Base-by-base conservation (phyloP, 805 yeast genomes). In the Candida stauntonica region DNA sequence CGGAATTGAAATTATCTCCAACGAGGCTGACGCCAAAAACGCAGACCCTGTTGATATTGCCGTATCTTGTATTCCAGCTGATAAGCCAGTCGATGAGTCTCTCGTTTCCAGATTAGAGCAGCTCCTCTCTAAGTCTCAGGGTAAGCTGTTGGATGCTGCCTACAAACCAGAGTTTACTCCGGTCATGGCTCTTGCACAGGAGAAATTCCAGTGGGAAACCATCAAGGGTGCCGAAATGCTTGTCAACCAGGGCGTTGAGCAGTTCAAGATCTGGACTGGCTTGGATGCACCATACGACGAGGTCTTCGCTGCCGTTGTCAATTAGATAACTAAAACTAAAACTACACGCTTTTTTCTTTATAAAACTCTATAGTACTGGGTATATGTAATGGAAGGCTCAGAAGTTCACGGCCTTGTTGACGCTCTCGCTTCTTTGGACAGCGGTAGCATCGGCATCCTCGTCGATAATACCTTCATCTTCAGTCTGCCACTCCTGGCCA, bases 211-310 rank as follows among this genome's bases (percentile, higher is more conserved):
- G 7, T 87, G 96, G 95, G 70, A 68, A n/a, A 81, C 81, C n/a
- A 73, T 91, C 48, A 84, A 89, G 7, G 99, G 99, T 11, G 78
- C 83, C 26, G 86, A 88, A 54, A 85, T 94, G 93, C 72, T 93
- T 47, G 88, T 89, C 14, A 80, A 85, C 62, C 99, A 93, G 64
- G 99, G 97, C 33, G 80, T 85, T 35, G 86, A 75, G 47, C 99
- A 93, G 64, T 88, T 89, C 58, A 65, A 72, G 46, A 62, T 77
- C 40, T 91, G 94, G 81, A 86, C 84, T 9, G 82, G 83, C 0
- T 59, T 70, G 35, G 62, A 52, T 19, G 81, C 89, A 4, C 86
- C 88, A 16, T 82, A 77, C 60, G 61, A 68, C 23, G 74, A 71
- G 16, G 71, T 82, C 32, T 77, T 73, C 49, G 67, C 73, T 15